A percentile compares a stretch with the other conserved stretches of the same genome.
Evolutionary conservation across 192 early-diverging fungal species (phyloP).

Genomic region (Linnemannia elongata): DNA sequence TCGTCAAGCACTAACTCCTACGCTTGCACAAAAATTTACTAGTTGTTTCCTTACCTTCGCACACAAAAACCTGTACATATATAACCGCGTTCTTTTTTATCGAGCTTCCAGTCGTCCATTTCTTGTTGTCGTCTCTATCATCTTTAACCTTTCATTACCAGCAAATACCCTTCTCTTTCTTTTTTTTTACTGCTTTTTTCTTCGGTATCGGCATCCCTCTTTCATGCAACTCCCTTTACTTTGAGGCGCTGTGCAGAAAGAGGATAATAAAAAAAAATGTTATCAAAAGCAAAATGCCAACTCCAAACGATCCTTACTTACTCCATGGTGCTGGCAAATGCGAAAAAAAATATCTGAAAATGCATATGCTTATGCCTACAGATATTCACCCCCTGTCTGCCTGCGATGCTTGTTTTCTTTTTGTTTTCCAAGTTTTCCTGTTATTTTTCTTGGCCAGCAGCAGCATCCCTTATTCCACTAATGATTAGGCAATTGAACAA

Average conservation of each 20-base stretch:
- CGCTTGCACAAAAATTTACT: neutral
- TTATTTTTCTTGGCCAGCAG: neutral
- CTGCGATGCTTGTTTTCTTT: too few relatives aligned
- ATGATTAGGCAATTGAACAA: too few relatives aligned
- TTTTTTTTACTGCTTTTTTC: neutral
- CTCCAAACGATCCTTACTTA: too few relatives aligned
- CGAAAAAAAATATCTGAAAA: too few relatives aligned
- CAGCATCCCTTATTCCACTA: too few relatives aligned
- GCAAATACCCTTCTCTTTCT: neutral
- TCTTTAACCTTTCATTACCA: neutral
- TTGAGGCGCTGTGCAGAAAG: neutral
- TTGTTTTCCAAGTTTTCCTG: neutral
- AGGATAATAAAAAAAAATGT: slow-evolving; percentile 5
- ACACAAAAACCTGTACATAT: slow-evolving; percentile 26
- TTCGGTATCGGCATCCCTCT: neutral
- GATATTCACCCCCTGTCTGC: too few relatives aligned
- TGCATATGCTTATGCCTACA: too few relatives aligned
- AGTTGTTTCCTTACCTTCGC: neutral
- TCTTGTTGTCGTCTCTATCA: neutral
- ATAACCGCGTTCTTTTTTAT: neutral
- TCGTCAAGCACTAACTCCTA: slow-evolving; percentile 35
- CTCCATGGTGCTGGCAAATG: too few relatives aligned
- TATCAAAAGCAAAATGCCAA: neutral
- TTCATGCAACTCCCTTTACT: neutral
- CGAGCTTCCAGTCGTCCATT: neutral